phyloP scores from a whole-genome alignment of 176 grass and related monocot genomes.

The Bolboschoenus planiculmis region DNA sequence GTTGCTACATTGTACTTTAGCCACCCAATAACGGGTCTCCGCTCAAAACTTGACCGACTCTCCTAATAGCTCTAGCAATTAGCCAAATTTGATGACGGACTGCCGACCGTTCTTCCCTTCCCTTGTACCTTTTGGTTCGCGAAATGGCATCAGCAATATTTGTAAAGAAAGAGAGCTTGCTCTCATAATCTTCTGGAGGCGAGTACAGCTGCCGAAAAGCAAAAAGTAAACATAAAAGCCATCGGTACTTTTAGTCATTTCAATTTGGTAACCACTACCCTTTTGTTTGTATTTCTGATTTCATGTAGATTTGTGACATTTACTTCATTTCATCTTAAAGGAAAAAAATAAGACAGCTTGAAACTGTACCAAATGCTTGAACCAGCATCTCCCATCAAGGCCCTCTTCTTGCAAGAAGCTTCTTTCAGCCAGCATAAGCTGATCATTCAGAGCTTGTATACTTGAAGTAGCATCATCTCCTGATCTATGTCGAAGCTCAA shows the following conservation, averaged over 20 bases:
- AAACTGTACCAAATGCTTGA: conserved; percentile 70
- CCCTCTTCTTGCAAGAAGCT: conserved; percentile 78
- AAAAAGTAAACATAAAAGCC: background rate
- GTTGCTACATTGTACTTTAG: background rate
- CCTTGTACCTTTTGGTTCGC: conserved; percentile 10
- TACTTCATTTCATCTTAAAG: background rate
- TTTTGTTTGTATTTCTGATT: background rate
- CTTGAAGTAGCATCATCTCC: conserved; percentile 28
- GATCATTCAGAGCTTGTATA: conserved; percentile 61
- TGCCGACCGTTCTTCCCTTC: background rate
- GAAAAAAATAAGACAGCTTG: background rate
- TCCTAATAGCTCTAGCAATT: conserved; percentile 57
- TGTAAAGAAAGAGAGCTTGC: conserved; percentile 61
- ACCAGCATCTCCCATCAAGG: conserved; percentile 86
- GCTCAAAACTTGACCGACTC: conserved; percentile 41
- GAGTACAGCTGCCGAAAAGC: conserved; percentile 57
- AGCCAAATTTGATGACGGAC: conserved; percentile 66
- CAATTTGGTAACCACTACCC: background rate
- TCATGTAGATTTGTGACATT: background rate
- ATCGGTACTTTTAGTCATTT: background rate
- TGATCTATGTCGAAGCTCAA: conserved; percentile 29
- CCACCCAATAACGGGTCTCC: conserved; percentile 21
- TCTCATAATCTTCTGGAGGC: conserved; percentile 67
- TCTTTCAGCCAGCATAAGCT: conserved; percentile 86
- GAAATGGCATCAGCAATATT: conserved; percentile 66